Evolutionary conservation across 1,139 yeast genomes (phyloP), one percentile per base, ranked within the genome.

Genomic region (Arxiozyma telluris): DNA sequence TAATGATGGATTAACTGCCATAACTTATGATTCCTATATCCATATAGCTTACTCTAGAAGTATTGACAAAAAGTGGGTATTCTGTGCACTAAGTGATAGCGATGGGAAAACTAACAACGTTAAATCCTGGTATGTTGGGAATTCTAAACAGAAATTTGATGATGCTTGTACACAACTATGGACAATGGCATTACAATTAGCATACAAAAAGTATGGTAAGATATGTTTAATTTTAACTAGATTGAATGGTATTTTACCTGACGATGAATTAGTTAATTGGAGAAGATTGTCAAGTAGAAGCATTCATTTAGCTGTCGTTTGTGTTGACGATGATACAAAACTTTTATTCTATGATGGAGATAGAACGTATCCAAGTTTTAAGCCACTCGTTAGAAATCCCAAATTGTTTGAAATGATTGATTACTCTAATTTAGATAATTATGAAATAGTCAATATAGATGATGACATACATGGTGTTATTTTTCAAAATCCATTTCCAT

Each of bases 51-150:
- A 90, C 63, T 89, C 90, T 42, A 69, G 95, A 53, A 86, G 96
- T 0, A 75, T 80, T 5, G 96, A 91, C 65, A 83, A 81, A 58
- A 81, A 80, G 55, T 91, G 97, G 96, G 76, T 89, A 50, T 81
- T 84, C 30, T 95, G 89, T 0, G 85, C 96, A 0, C 89, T 97
- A 95, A 78, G 95, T 0, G 96, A 91, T 64, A 93, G 93, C 51
- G 77, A 79, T 63, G 96, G 96, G 0, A 74, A 75, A 11, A 76
- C 81, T 8, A 80, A 84, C 9, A 76, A 76, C 54, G 78, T 84
- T 1, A 85, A 83, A 60, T 79, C 91, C 0, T 85, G 91, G 91
- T 76, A 75, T 59, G 82, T 63, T 67, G 79, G 64, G 45, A 69
- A 52, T 47, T 61, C 80, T 60, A 68, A 78, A 70, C 56, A 74